Percentiles rank a stretch among this genome's conserved stretches.
These are phyloP conservation scores for Luzula sylvatica DNA, from an alignment of 176 grass and related monocot genomes.

Conservation along the genomic window DNA sequence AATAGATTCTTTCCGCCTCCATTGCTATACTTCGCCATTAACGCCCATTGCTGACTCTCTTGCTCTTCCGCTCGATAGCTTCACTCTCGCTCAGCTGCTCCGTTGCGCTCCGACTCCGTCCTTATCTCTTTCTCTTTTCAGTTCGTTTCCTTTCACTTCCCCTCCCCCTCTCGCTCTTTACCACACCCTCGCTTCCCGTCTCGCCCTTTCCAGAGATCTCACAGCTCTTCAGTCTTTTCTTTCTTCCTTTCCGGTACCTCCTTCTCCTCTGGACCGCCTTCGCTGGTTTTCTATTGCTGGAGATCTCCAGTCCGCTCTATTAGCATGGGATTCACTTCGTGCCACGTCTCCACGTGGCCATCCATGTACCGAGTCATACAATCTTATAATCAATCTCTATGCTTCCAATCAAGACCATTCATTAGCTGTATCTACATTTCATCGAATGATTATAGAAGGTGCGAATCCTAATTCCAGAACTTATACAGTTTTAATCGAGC, in stretches of 20 bases:
- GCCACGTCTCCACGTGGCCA: not conserved
- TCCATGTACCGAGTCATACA: slow-evolving; percentile 16
- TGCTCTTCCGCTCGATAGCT: not conserved
- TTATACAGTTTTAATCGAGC: slow-evolving; percentile 52
- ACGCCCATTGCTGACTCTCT: not conserved
- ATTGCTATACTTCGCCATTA: not conserved
- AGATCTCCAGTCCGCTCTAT: not conserved
- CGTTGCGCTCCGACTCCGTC: slow-evolving; percentile 5
- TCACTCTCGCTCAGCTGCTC: not conserved
- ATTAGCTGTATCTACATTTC: slow-evolving; percentile 41
- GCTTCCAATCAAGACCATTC: slow-evolving; percentile 1
- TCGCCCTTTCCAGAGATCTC: not conserved
- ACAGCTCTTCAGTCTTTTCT: not conserved
- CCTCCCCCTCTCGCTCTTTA: slow-evolving; percentile 3
- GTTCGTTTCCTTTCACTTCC: slow-evolving; percentile 1
- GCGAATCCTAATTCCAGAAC: slow-evolving; percentile 51
- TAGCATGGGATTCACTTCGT: slow-evolving; percentile 13
- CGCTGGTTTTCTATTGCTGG: slow-evolving; percentile 6
- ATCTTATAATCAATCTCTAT: slow-evolving; percentile 7
- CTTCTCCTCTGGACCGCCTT: slow-evolving; percentile 2
- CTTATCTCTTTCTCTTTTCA: slow-evolving; percentile 4
- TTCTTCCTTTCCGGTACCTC: not conserved
- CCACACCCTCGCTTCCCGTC: slow-evolving; percentile 6
- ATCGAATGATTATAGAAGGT: slow-evolving; percentile 52
- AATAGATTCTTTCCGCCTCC: slow-evolving; percentile 14